phyloP scores from a whole-genome alignment of 345 rosid genomes.

The Passiflora organensis region DNA sequence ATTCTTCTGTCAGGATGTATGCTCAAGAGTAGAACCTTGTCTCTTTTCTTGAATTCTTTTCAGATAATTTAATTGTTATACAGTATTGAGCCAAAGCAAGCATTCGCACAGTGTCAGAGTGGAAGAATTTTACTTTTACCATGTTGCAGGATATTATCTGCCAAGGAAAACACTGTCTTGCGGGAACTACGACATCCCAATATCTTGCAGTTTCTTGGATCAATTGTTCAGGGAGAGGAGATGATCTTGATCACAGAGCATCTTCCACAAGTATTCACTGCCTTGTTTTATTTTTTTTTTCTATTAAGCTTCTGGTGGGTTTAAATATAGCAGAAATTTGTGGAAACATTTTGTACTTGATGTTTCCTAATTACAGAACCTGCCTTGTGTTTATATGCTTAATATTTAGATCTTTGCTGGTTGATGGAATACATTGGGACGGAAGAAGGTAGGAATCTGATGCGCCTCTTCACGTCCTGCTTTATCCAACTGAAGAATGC shows the following conservation, averaged over 20 bases:
- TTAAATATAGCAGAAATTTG: no score
- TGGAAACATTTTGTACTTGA: no score
- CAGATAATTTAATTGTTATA: not conserved
- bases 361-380: no score
- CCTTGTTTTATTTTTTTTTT: not conserved
- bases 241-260: constrained; percentile 52
- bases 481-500: not conserved
- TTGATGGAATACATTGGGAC: no score
- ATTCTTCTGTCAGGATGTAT: constrained; percentile 40
- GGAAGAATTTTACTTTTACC: not conserved
- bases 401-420: no score
- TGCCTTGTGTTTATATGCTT: no score
- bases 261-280: constrained; percentile 46
- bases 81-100: not conserved
- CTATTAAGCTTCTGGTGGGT: no score
- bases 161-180: constrained; percentile 44
- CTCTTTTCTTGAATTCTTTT: not conserved
- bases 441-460: no score
- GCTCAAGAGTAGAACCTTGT: not conserved
- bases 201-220: constrained; percentile 61
- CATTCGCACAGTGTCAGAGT: constrained; percentile 1
- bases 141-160: constrained; percentile 46
- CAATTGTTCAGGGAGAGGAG: constrained; percentile 50
- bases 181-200: constrained; percentile 65
- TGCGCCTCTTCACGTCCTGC: no score